Percentiles rank a stretch among this genome's conserved stretches.
phyloP scores from a whole-genome alignment of 2,329 filamentous ascomycete genomes.

The Aspergillus chevalieri region DNA sequence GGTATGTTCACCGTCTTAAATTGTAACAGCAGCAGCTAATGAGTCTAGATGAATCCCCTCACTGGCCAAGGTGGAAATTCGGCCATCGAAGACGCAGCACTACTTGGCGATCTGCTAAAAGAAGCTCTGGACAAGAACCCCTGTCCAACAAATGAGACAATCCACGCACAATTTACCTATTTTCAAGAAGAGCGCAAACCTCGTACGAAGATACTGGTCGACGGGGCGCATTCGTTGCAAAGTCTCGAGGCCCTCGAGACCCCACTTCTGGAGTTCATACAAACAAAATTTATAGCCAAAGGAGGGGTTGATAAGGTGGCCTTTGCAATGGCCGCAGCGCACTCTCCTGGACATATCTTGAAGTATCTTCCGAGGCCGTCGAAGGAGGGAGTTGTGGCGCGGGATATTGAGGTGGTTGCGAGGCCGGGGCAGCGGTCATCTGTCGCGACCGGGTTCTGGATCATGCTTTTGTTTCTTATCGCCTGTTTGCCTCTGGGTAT shows the following conservation, averaged over 20 bases:
- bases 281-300: not conserved
- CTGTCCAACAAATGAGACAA: not conserved
- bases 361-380: slow-evolving; percentile 1
- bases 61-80: slow-evolving; percentile 14
- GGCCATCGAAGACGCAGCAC: slow-evolving; percentile 12
- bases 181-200: slow-evolving; percentile 2
- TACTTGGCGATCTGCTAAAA: slow-evolving; percentile 9
- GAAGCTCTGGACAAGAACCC: not conserved
- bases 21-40: not conserved
- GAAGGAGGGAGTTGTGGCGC: not conserved
- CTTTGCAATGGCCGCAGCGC: not conserved
- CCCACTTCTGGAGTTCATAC: slow-evolving; percentile 3
- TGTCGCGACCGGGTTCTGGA: not conserved
- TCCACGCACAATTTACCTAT: not conserved
- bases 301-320: not conserved
- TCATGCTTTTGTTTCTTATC: not conserved
- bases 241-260: slow-evolving; percentile 5
- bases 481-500: too few species aligned
- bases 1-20: slow-evolving; percentile 13
- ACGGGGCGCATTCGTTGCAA: slow-evolving; percentile 1
- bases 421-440: not conserved
- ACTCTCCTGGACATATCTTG: not conserved
- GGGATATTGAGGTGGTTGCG: not conserved
- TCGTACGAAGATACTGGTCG: slow-evolving; percentile 1
- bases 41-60: slow-evolving; percentile 10